phyloP scores from a whole-genome alignment of 2,329 filamentous ascomycete species.

The Exophiala phaeomuriformis region DNA sequence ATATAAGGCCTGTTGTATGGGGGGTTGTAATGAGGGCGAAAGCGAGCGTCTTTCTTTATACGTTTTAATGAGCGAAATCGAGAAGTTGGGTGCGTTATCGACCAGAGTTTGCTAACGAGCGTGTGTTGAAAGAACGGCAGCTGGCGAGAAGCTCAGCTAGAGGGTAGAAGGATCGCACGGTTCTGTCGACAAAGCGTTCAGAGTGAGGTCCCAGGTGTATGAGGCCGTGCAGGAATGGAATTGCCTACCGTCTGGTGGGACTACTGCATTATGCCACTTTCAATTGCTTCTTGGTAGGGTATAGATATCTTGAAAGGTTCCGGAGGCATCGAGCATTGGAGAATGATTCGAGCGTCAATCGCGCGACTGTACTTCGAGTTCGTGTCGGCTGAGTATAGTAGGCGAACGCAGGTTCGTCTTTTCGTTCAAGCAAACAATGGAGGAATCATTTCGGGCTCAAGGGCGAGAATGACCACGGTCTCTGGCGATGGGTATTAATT shows the following conservation, averaged over 20 bases:
- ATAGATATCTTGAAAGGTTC: background rate
- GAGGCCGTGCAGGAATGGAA: constrained; percentile 7
- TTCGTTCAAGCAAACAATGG: constrained; percentile 6
- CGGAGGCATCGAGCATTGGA: background rate
- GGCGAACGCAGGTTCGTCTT: constrained; percentile 2
- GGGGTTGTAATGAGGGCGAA: background rate
- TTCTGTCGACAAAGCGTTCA: constrained; percentile 8
- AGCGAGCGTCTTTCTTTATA: background rate
- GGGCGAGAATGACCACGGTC: background rate
- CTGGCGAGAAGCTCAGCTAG: constrained; percentile 12
- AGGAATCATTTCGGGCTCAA: background rate
- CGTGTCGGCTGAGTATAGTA: constrained; percentile 4
- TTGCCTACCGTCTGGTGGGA: constrained; percentile 4
- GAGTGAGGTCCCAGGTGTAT: constrained; percentile 4
- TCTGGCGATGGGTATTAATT: background rate
- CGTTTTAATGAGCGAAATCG: background rate
- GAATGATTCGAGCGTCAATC: background rate
- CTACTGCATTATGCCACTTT: constrained; percentile 4
- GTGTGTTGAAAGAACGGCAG: constrained; percentile 9
- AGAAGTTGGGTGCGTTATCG: background rate
- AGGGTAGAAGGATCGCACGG: constrained; percentile 1
- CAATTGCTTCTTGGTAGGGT: background rate
- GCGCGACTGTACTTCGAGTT: constrained; percentile 1
- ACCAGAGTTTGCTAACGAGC: background rate
- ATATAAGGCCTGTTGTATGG: too few relatives aligned